These are phyloP conservation scores for Vitellaria paradoxa DNA, from an alignment of 179 eudicot species.

Conservation along the genomic window DNA sequence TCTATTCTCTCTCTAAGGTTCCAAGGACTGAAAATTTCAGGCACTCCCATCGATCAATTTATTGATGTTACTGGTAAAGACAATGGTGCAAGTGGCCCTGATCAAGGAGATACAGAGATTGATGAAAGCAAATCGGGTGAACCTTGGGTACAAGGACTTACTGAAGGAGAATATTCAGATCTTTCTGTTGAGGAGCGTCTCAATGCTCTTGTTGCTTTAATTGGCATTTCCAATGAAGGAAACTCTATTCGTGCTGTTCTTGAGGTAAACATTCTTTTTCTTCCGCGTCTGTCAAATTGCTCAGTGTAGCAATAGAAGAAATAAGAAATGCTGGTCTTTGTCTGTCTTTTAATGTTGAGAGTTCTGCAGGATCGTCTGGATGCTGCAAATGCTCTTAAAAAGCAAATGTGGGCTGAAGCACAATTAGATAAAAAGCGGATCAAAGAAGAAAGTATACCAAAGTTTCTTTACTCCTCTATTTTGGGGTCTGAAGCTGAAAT, in stretches of 20 bases:
- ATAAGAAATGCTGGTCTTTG: background rate
- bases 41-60: conserved; percentile 27
- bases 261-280: conserved; percentile 50
- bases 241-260: conserved; percentile 69
- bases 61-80: conserved; percentile 26
- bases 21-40: conserved; percentile 17
- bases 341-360: conserved; percentile 18
- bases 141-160: conserved; percentile 95
- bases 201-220: conserved; percentile 76
- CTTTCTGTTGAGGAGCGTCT: conserved; percentile 92
- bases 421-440: conserved; percentile 85
- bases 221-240: conserved; percentile 92
- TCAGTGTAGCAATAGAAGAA: background rate
- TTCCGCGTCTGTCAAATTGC: background rate
- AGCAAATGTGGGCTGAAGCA: conserved; percentile 99
- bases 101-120: conserved; percentile 72
- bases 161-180: conserved; percentile 90
- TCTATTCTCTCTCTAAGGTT: conserved; percentile 4
- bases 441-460: conserved; percentile 68
- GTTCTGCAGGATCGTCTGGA: conserved; percentile 82
- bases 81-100: conserved; percentile 27
- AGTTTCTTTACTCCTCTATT: conserved; percentile 37
- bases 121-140: conserved; percentile 90
- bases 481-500: conserved; percentile 38
- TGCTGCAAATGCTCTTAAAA: conserved; percentile 85